phyloP scores from a whole-genome alignment of 1,284 basidiomycete species.

The Sanghuangporus baumii region DNA sequence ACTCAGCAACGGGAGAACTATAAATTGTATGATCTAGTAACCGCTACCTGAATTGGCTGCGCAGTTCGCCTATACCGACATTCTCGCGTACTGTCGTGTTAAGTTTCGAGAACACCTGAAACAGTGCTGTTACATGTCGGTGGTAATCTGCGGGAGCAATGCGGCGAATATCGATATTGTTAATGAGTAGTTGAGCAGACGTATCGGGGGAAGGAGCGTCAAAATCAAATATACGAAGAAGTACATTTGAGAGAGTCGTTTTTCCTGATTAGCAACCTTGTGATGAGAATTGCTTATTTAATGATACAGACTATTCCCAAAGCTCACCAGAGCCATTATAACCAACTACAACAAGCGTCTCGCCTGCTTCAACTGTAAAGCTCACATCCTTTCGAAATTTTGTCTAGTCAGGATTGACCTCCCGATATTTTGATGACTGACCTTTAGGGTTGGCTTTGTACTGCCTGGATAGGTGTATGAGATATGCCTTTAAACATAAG shows the following conservation, averaged over 20 bases:
- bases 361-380: slow-evolving; percentile 64
- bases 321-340: slow-evolving; percentile 69
- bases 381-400: slow-evolving; percentile 44
- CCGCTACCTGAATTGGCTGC: slow-evolving; percentile 18
- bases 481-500: slow-evolving; percentile 43
- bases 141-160: slow-evolving; percentile 67
- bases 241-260: slow-evolving; percentile 73
- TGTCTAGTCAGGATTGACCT: not conserved
- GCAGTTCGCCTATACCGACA: slow-evolving; percentile 67
- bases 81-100: slow-evolving; percentile 70
- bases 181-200: slow-evolving; percentile 46
- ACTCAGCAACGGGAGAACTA: not conserved
- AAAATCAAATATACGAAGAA: slow-evolving; percentile 73
- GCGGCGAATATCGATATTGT: slow-evolving; percentile 58
- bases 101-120: slow-evolving; percentile 79
- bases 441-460: slow-evolving; percentile 51
- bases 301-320: not conserved
- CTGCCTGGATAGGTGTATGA: slow-evolving; percentile 75
- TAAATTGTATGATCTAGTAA: not conserved
- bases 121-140: slow-evolving; percentile 65
- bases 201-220: slow-evolving; percentile 34
- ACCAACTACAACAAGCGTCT: slow-evolving; percentile 78
- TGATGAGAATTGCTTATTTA: not conserved
- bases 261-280: slow-evolving; percentile 44
- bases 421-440: not conserved